Evolutionary conservation across 805 yeast species (phyloP).

Genomic region (Pichia cephalocereana): DNA sequence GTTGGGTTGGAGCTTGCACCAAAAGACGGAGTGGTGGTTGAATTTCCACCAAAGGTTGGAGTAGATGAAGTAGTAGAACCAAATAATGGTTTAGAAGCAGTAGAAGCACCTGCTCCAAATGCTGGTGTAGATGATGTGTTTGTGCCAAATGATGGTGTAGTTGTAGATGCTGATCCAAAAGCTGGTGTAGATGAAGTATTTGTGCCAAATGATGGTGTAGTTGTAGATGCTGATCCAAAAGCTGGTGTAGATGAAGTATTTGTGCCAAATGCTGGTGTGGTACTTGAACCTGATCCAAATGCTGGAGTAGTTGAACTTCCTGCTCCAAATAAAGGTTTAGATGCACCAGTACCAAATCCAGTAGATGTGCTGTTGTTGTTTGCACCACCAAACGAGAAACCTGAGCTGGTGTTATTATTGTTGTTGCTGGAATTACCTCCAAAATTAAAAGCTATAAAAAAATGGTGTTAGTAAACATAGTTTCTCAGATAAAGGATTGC

Average conservation of each 20-base stretch:
- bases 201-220: neutral
- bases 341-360: neutral
- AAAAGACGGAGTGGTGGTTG: slow-evolving; percentile 1
- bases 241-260: neutral
- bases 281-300: neutral
- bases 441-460: slow-evolving; percentile 1
- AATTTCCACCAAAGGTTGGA: neutral
- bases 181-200: neutral
- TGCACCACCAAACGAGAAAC: slow-evolving; percentile 1
- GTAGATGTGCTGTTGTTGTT: neutral
- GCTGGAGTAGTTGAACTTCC: slow-evolving; percentile 2
- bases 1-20: slow-evolving; percentile 2
- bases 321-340: neutral
- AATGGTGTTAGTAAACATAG: neutral
- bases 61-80: neutral
- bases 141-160: neutral
- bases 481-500: too few species aligned
- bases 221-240: neutral
- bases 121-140: neutral
- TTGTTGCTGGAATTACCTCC: slow-evolving; percentile 1
- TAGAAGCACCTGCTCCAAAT: too few species aligned
- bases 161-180: neutral
- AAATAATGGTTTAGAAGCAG: neutral
- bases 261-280: neutral
- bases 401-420: neutral